These are phyloP conservation scores for Colletotrichum orchidophilum DNA, from an alignment of 2,329 filamentous ascomycete genomes.

Conservation along the genomic window DNA sequence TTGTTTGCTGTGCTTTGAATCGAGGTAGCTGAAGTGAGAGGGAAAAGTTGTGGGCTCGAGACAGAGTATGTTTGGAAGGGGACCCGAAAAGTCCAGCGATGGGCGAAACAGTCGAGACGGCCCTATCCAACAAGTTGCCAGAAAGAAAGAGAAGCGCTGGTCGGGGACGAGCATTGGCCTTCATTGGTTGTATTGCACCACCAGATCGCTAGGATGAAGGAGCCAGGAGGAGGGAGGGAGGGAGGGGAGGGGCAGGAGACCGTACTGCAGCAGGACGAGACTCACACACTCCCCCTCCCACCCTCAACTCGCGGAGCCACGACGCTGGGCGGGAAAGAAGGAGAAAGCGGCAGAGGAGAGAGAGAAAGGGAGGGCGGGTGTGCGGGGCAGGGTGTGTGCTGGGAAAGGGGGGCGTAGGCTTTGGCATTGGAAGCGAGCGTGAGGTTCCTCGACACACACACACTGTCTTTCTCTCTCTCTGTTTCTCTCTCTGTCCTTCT, in stretches of 20 bases:
- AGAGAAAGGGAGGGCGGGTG: conserved; percentile 16
- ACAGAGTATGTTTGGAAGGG: conserved; percentile 23
- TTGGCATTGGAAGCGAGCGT: neutral
- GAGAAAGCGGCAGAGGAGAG: conserved; percentile 17
- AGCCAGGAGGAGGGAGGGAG: conserved; percentile 27
- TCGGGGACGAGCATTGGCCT: conserved; percentile 26
- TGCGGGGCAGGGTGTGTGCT: conserved; percentile 19
- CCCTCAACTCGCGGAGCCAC: neutral
- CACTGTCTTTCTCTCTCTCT: neutral
- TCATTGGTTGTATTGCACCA: conserved; percentile 25
- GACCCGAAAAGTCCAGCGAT: conserved; percentile 27
- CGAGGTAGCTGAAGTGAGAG: conserved; percentile 17
- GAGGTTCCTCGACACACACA: no score
- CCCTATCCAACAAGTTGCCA: conserved; percentile 18
- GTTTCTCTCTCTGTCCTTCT: neutral
- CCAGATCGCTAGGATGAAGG: conserved; percentile 27
- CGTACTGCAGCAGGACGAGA: neutral
- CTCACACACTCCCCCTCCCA: conserved; percentile 15
- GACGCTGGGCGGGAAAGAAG: neutral
- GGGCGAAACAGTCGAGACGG: conserved; percentile 30
- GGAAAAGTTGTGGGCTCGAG: conserved; percentile 31
- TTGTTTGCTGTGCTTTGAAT: conserved; percentile 15
- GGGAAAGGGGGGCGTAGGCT: conserved; percentile 4
- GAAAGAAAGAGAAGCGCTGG: conserved; percentile 27
- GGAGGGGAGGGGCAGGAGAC: conserved; percentile 22